phyloP scores from a whole-genome alignment of 2,329 filamentous ascomycete genomes.

The Bertia moriformis region DNA sequence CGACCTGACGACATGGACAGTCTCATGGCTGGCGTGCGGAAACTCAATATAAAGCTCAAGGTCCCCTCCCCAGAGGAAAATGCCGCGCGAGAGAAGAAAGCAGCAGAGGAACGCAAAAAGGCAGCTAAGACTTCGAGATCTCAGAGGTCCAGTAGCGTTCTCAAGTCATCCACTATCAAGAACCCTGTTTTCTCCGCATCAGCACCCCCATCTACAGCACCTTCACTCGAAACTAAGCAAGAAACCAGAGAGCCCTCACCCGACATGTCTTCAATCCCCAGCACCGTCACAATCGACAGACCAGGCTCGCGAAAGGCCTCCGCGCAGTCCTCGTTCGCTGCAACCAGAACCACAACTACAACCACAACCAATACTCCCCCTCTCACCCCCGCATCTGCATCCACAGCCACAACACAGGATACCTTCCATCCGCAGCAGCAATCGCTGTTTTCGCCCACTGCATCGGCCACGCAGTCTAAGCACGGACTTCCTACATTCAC shows the following conservation, averaged over 20 bases:
- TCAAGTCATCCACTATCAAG: not conserved
- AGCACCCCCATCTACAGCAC: not conserved
- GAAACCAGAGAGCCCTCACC: not conserved
- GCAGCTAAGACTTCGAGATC: constrained; percentile 4
- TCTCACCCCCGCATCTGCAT: no score
- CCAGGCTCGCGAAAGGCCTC: not conserved
- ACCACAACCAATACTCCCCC: no score
- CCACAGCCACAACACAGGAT: not conserved
- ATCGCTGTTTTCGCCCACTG: not conserved
- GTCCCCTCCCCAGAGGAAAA: constrained; percentile 12
- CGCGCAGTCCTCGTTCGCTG: not conserved
- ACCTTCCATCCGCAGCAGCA: not conserved
- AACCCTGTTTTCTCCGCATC: not conserved
- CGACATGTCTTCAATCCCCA: not conserved
- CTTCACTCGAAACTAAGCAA: not conserved
- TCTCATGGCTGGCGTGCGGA: constrained; percentile 16
- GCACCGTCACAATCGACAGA: not conserved
- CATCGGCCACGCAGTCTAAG: not conserved
- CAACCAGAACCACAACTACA: no score
- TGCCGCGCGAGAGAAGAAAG: constrained; percentile 10
- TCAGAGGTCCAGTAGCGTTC: not conserved
- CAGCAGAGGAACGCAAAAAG: constrained; percentile 2
- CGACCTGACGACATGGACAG: constrained; percentile 10
- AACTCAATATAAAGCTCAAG: constrained; percentile 12
- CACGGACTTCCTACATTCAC: not conserved